phyloP scores from a whole-genome alignment of 441 rosid species.

The Jatropha multifida region DNA sequence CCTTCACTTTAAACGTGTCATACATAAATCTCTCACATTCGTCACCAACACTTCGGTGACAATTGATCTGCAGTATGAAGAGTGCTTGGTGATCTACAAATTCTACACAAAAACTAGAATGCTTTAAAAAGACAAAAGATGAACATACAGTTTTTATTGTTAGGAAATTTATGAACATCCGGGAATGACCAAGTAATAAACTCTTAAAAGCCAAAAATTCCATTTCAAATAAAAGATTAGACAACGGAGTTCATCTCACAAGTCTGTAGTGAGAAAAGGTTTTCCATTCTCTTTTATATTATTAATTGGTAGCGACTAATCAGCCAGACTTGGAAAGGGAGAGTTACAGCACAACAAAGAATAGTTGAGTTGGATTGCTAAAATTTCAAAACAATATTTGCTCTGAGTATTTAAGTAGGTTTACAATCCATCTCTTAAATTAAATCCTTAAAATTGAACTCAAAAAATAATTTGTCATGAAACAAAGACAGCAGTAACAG shows the following conservation, averaged over 20 bases:
- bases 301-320: background rate
- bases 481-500: background rate
- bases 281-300: background rate
- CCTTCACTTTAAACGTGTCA: slow-evolving; percentile 64
- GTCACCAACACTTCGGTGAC: slow-evolving; percentile 47
- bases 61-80: slow-evolving; percentile 45
- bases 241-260: background rate
- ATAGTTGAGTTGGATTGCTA: background rate
- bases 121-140: background rate
- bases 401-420: background rate
- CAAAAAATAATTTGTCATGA: background rate
- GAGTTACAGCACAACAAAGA: background rate
- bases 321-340: background rate
- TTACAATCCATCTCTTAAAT: background rate
- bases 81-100: background rate
- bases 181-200: background rate
- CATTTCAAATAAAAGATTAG: background rate
- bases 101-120: slow-evolving; percentile 2
- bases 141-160: background rate
- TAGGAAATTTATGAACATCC: background rate
- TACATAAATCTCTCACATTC: slow-evolving; percentile 86
- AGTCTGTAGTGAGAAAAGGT: background rate
- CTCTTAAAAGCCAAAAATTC: background rate
- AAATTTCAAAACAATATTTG: background rate
- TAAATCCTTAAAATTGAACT: background rate